Base-by-base conservation (phyloP, 495 filamentous ascomycete species). In the Sphaerosporella brunnea region DNA sequence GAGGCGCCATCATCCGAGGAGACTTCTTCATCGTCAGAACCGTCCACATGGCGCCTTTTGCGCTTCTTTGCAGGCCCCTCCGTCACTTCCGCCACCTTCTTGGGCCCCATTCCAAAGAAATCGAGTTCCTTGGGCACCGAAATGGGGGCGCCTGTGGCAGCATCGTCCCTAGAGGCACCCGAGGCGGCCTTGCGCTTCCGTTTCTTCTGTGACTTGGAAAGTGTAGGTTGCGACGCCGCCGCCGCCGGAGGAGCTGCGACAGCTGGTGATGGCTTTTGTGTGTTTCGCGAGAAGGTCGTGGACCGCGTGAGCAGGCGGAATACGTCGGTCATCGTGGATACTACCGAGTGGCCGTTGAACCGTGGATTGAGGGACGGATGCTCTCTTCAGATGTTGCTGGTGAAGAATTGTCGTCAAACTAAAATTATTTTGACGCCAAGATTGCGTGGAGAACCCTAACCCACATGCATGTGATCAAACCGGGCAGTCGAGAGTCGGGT, bases 281-380 rank as follows among this genome's bases (percentile, higher is more conserved):
- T 52, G 18, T 54, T 46, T 15, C 59, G 60, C 40, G 65, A 59
- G 8, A 62, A 54, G 2, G 56, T 79, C 9, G 73, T 73, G 37
- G 75, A 77, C 44, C 77, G 67, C n/a, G 79, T 78, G 46, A 84
- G 66, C 11, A 84, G 64, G 54, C 73, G 79, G 49, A 80, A 63
- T 51, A 80, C 72, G 60, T 82, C 76, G 21, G 56, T 41, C 56
- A 59, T 59, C 25, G 32, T 23, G n/a, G n/a, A n/a, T n/a, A n/a
- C n/a, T n/a, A n/a, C n/a, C n/a, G n/a, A n/a, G n/a, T n/a, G n/a
- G n/a, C n/a, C n/a, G n/a, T n/a, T n/a, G n/a, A n/a, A n/a, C n/a
- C n/a, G n/a, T n/a, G n/a, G n/a, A n/a, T n/a, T n/a, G n/a, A n/a
- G n/a, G n/a, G n/a, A n/a, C n/a, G n/a, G n/a, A n/a, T n/a, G n/a